Evolutionary conservation across 2,329 filamentous ascomycete species (phyloP).

Genomic region (Colletotrichum sp.): DNA sequence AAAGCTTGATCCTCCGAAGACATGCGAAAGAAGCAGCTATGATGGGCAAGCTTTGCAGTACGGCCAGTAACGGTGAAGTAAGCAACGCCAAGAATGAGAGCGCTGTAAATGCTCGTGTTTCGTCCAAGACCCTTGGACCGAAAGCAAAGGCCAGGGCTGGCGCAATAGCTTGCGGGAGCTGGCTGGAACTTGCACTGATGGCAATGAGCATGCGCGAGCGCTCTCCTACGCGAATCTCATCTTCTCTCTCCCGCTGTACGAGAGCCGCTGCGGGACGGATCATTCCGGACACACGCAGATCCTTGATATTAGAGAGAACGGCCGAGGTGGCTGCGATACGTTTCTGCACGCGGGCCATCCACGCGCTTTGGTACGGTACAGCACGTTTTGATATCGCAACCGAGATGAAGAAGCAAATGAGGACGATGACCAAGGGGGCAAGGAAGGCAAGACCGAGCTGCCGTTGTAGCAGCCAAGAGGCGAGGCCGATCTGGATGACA

Average conservation of each 20-base stretch:
- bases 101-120: neutral
- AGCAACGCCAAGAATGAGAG: neutral
- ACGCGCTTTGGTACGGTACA: constrained; percentile 31
- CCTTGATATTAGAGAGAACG: neutral
- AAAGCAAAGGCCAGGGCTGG: neutral
- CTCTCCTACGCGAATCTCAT: neutral
- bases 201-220: constrained; percentile 28
- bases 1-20: constrained; percentile 20
- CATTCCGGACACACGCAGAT: neutral
- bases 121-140: neutral
- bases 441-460: constrained; percentile 52
- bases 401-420: constrained; percentile 24
- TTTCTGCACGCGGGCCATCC: constrained; percentile 21
- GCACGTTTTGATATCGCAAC: constrained; percentile 26
- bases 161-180: neutral
- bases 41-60: constrained; percentile 10
- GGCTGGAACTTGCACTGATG: constrained; percentile 11
- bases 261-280: constrained; percentile 18
- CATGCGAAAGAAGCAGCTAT: constrained; percentile 17
- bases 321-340: constrained; percentile 1
- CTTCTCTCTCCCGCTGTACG: constrained; percentile 10
- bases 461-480: constrained; percentile 48
- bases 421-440: constrained; percentile 48
- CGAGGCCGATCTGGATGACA: constrained; percentile 44
- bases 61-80: constrained; percentile 9